Base-by-base conservation (phyloP, 331 rosid genomes). In the Malus hybrid region DNA sequence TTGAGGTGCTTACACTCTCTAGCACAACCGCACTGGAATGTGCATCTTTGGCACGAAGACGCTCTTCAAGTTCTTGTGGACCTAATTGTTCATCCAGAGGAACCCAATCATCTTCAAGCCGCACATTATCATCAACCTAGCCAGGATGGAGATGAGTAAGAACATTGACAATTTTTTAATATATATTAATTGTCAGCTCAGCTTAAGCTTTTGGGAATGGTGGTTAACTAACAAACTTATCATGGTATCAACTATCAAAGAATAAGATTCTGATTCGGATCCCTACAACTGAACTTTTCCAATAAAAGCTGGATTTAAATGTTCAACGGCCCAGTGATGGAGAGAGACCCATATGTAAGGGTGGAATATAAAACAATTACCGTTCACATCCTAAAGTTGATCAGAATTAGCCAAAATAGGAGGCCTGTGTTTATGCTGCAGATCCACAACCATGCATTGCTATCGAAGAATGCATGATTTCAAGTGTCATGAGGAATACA, bases 81-180 rank as follows among this genome's bases (percentile, higher is more conserved):
- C 87, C 88, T 73, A 94, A 74, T 83, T 88, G 86, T 70, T 94
- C 99, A 84, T 94, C 99, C 89, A 92, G 73, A 68, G 97, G 97
- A 56, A 90, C 97, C 97, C 97, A 94, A 74, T 94, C 99, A 84
- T 94, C 99, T 83, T 94, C 99, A 74, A 94, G 96, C 50, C 97
- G 86, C 80, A 92, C 97, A 31, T 87, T 90, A 84, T 85, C 90
- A 72, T 84, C 95, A 81, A 88, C 86, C 99, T 94, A 82, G 68
- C 78, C 64, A 81, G 44, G 76, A 77, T 9, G 65, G 5, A 34
- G 61, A 74, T 28, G 65, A 67, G 55, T 68, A 42, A 79, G 71
- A 62, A 76, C 36, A 71, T 73, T 62, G 54, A 84, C 52, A 32
- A 27, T 3, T 39, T 39, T 44, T n/a, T 52, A 61, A 15, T 24